Conservation (phyloP, 495 filamentous ascomycete genomes). For the Hapsidospora chrysogenum region DNA sequence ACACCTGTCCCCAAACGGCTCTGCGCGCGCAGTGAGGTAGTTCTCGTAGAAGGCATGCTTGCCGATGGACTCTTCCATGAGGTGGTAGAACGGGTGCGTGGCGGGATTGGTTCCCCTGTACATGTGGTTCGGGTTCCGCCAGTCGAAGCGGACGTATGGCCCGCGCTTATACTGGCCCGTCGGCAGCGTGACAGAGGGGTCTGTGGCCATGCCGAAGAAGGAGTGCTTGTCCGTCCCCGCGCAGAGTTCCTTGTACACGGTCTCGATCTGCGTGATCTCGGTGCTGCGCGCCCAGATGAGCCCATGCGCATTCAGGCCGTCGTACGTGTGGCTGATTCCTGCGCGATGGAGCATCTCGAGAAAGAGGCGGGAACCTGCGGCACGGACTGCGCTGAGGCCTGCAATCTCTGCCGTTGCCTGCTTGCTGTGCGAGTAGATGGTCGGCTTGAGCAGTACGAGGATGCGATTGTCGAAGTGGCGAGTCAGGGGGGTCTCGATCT, state of each 20-base stretch:
- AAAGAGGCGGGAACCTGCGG: neutral
- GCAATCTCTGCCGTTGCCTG: neutral
- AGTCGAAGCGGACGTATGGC: too few species aligned
- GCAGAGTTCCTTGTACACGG: neutral
- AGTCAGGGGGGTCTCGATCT: neutral
- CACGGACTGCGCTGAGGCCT: neutral
- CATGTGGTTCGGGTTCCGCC: too few species aligned
- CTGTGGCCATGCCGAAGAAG: neutral
- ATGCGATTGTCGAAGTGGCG: neutral
- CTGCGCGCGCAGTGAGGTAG: too few species aligned
- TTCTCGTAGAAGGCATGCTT: too few species aligned
- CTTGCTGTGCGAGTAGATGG: neutral
- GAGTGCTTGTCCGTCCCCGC: neutral
- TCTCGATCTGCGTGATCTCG: neutral
- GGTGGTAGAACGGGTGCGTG: too few species aligned
- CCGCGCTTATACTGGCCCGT: neutral
- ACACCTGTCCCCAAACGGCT: too few species aligned
- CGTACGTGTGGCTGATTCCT: neutral
- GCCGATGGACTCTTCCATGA: too few species aligned
- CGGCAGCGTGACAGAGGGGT: neutral
- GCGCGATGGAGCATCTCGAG: neutral
- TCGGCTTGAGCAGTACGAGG: neutral
- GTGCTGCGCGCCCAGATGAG: neutral
- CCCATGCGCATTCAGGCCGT: neutral
- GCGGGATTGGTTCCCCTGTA: too few species aligned